Base-by-base conservation (phyloP, 331 rosid species). In the Telfairia occidentalis region DNA sequence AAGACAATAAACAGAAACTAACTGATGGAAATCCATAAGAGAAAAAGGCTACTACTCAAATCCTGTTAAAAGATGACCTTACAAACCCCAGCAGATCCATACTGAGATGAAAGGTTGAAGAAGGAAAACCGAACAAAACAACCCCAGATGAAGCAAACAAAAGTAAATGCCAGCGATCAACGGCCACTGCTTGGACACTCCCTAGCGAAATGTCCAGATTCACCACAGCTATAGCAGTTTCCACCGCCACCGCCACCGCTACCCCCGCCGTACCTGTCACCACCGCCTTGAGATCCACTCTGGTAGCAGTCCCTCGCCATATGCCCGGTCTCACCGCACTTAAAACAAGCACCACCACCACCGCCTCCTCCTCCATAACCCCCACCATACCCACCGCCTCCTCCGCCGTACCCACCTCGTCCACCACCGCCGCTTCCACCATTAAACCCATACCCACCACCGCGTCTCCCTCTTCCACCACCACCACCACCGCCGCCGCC, bases 261-360 rank as follows among this genome's bases (percentile, higher is more conserved):
- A 2, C 76, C 53, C 0, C 93, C 74, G 0, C 79, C 46, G 63
- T 40, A 63, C 71, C 81, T 43, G 21, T 63, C 80, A 1, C 87
- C 82, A 0, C 87, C 89, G 0, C 88, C 86, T 0, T 90, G 77
- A 0, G 88, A 66, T 0, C 89, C 90, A 2, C 83, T 66, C 85
- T 84, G 81, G 8, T 74, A 72, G 67, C 90, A 86, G 53, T 85
- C 89, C 64, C 84, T 83, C 0, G 84, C 89, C 77, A 82, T 78
- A 67, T 86, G 89, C 0, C 97, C 97, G 0, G 83, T n/a, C 77
- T 87, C 97, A 0, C 97, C 97, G 3, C 97, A 92, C 88, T 87
- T 88, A 29, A 86, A 92, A 13, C 98, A 87, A 5, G 70, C 85
- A 0, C 87, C 83, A 1, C 91, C 89, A 0, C 85, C 88, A 0